Conservation (phyloP, 768 basidiomycete species). For the Phanerochaete sordida region DNA sequence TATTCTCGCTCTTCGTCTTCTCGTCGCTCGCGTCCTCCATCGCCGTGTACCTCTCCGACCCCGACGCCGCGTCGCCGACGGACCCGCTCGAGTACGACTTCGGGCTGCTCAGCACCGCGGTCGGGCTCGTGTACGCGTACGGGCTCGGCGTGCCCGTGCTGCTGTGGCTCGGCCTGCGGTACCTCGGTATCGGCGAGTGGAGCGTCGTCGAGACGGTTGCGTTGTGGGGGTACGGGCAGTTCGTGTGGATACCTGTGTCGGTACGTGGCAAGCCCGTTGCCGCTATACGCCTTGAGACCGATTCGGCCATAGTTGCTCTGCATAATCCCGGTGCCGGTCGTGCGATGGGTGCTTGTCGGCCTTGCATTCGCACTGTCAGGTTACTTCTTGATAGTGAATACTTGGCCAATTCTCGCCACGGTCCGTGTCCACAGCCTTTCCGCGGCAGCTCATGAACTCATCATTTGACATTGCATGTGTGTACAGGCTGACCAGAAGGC, state of each 20-base stretch:
- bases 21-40: conserved; percentile 91
- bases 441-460: not conserved
- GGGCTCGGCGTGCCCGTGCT: conserved; percentile 77
- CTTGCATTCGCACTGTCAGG: conserved; percentile 78
- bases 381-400: conserved; percentile 78
- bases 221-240: conserved; percentile 79
- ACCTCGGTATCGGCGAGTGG: conserved; percentile 89
- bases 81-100: conserved; percentile 77
- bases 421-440: conserved; percentile 41
- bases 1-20: conserved; percentile 89
- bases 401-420: conserved; percentile 86
- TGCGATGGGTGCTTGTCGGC: conserved; percentile 79
- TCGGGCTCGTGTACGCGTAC: conserved; percentile 84
- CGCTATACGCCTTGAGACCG: not conserved
- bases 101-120: conserved; percentile 75
- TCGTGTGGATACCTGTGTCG: conserved; percentile 86
- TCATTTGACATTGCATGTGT: not conserved
- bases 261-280: conserved; percentile 37
- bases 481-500: conserved; percentile 81
- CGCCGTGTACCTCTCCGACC: conserved; percentile 74
- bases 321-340: conserved; percentile 76
- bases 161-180: conserved; percentile 83
- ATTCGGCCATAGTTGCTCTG: conserved; percentile 61
- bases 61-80: conserved; percentile 28
- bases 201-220: conserved; percentile 79